Base-by-base conservation (phyloP, 306 rosid genomes). In the Sicyos baderoa region DNA sequence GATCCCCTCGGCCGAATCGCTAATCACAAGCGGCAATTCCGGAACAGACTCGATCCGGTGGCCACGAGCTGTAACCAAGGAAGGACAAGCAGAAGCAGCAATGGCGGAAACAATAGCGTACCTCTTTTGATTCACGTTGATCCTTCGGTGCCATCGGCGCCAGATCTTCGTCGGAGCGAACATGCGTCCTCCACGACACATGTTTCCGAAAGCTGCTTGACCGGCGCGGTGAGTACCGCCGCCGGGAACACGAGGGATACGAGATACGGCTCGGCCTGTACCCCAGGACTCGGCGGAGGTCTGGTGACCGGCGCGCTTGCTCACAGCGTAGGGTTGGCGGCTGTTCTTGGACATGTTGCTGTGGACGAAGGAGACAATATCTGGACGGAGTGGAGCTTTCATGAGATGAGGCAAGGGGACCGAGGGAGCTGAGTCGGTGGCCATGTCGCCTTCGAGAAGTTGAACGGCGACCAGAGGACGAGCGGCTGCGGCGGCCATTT, bases 141-240 rank as follows among this genome's bases (percentile, higher is more conserved):
- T 83, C 76, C 79, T 88, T 0, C 97, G 77, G 78, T 91, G 97
- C 97, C 97, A 91, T 2, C 87, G 86, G 40, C 97, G 94, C 97
- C 97, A 91, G 89, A 91, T 91, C 88, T 81, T 87, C 23, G 97
- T 91, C 0, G 97, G 97, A 5, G 97, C 97, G 22, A 91, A 87
- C 97, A 91, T 91, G 37, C 97, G 86, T 0, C 96, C 97, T 0
- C 97, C 97, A 0, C 97, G 94, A 62, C 97, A 91, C 96, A 91
- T 91, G 87, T 91, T 91, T 0, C 97, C 96, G 70, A 88, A 91
- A 4, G 96, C 96, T 6, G 83, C 96, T 74, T 91, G 96, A 0
- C 96, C 96, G 0, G 97, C 97, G 3, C 95, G 97, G 75, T 91
- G 96, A 4, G 97, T 88, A 0, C 97, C 97, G 18, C 96, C 97